phyloP scores from a whole-genome alignment of 2,329 filamentous ascomycete genomes.

The Sphaerulina musiva region DNA sequence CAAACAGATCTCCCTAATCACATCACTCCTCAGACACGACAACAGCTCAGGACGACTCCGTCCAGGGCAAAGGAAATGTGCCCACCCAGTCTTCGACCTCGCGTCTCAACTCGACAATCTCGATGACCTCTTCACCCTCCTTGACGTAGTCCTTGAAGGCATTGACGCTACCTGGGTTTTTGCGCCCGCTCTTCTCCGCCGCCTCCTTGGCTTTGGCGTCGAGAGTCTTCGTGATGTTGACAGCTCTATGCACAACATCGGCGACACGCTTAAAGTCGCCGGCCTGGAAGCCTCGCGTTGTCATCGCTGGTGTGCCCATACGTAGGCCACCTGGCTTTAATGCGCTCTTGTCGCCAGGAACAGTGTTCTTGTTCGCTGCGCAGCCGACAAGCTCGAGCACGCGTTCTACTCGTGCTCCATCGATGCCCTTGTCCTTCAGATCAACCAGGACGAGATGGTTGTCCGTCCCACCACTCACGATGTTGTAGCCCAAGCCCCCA shows the following conservation, averaged over 20 bases:
- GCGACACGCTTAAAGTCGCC: conserved; percentile 83
- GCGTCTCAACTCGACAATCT: conserved; percentile 65
- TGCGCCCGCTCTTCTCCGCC: conserved; percentile 61
- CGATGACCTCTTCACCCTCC: conserved; percentile 59
- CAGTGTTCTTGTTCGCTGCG: conserved; percentile 98
- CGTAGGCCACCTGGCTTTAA: conserved; percentile 87
- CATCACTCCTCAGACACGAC: not conserved
- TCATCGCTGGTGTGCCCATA: conserved; percentile 96
- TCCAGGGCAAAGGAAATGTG: conserved; percentile 65
- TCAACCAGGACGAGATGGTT: conserved; percentile 94
- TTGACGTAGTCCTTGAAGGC: conserved; percentile 63
- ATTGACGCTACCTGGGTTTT: conserved; percentile 58
- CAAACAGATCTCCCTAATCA: no score
- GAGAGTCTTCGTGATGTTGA: conserved; percentile 69
- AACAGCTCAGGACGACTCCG: conserved; percentile 7
- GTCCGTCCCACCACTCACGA: conserved; percentile 91
- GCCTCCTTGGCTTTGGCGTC: conserved; percentile 65
- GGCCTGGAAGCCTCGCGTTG: conserved; percentile 83
- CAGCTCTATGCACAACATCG: conserved; percentile 76
- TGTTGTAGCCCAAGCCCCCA: conserved; percentile 73
- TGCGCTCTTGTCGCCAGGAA: conserved; percentile 88
- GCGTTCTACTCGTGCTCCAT: conserved; percentile 90
- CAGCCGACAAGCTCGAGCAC: conserved; percentile 97
- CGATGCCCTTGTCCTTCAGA: conserved; percentile 79
- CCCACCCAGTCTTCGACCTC: conserved; percentile 75